phyloP scores from a whole-genome alignment of 768 basidiomycete genomes.

The Crassisporium funariophilum region DNA sequence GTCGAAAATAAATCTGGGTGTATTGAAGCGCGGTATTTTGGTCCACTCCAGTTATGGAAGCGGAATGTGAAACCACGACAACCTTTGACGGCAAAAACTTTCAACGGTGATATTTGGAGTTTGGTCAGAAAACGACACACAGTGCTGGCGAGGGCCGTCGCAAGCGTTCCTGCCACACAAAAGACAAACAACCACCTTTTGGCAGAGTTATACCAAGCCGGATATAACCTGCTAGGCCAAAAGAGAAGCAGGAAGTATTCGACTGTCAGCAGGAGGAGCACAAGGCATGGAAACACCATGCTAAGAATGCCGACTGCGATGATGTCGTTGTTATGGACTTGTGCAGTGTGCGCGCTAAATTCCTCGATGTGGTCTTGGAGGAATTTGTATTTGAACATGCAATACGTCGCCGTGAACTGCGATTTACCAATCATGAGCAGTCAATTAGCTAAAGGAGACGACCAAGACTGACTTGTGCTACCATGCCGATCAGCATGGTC shows the following conservation, averaged over 20 bases:
- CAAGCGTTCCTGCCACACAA: conserved; percentile 27
- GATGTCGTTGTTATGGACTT: conserved; percentile 35
- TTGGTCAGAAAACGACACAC: conserved; percentile 22
- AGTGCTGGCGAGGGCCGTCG: conserved; percentile 30
- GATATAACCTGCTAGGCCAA: conserved; percentile 33
- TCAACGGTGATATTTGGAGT: not conserved
- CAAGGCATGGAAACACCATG: conserved; percentile 35
- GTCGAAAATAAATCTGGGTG: conserved; percentile 25
- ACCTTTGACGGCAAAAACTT: conserved; percentile 17
- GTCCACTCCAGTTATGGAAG: conserved; percentile 29
- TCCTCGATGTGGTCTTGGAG: conserved; percentile 30
- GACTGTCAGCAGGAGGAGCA: conserved; percentile 34
- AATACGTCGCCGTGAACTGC: conserved; percentile 36
- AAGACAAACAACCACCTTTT: conserved; percentile 22
- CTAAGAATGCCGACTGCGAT: conserved; percentile 30
- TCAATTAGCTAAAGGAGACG: not conserved
- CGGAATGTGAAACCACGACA: conserved; percentile 28
- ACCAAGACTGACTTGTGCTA: conserved; percentile 27
- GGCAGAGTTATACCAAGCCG: conserved; percentile 27
- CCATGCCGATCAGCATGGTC: conserved; percentile 20
- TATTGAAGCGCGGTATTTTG: conserved; percentile 18
- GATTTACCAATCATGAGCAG: not conserved
- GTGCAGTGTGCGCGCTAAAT: conserved; percentile 19
- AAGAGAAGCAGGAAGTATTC: conserved; percentile 38
- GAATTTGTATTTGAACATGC: conserved; percentile 36